Percentiles rank a stretch among this genome's conserved stretches.
These are phyloP conservation scores for Aquilaria sinensis DNA, from an alignment of 345 rosid species.

Conservation along the genomic window DNA sequence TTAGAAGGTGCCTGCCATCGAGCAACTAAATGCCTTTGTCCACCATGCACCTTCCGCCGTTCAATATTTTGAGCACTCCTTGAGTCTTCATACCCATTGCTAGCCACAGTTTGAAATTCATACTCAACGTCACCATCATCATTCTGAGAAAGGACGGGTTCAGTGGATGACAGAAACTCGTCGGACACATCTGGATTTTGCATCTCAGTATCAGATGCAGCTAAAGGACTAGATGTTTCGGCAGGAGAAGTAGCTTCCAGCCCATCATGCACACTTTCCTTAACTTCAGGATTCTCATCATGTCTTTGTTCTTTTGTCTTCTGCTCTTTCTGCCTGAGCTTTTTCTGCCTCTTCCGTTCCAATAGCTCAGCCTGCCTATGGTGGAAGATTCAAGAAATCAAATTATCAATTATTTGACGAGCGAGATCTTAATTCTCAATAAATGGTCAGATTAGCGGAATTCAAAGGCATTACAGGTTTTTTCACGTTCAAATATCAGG, in stretches of 20 bases:
- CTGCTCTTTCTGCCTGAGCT: conserved; percentile 79
- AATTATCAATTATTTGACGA: no score
- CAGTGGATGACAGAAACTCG: conserved; percentile 29
- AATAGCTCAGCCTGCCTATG: conserved; percentile 67
- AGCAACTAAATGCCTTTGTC: conserved; percentile 21
- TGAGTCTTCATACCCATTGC: conserved; percentile 28
- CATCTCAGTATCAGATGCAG: conserved; percentile 36
- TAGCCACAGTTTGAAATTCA: conserved; percentile 34
- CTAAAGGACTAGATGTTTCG: conserved; percentile 36
- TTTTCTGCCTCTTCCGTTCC: conserved; percentile 81
- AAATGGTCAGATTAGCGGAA: no score
- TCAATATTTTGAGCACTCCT: conserved; percentile 30
- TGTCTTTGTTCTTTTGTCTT: conserved; percentile 65
- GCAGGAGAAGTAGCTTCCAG: conserved; percentile 37
- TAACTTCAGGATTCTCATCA: conserved; percentile 26
- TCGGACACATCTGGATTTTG: conserved; percentile 31
- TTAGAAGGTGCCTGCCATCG: conserved; percentile 33
- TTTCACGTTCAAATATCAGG: no score
- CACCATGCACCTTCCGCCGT: conserved; percentile 22
- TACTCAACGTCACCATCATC: conserved; percentile 31
- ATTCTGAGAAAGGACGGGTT: conserved; percentile 27
- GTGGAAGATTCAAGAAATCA: conserved; percentile 10
- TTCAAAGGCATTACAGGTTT: no score
- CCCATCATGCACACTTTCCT: conserved; percentile 34
- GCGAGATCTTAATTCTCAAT: no score